A percentile compares a stretch with the other conserved stretches of the same genome.
phyloP scores from a whole-genome alignment of 2,329 filamentous ascomycete genomes.

The Niveomyces coronatus region DNA sequence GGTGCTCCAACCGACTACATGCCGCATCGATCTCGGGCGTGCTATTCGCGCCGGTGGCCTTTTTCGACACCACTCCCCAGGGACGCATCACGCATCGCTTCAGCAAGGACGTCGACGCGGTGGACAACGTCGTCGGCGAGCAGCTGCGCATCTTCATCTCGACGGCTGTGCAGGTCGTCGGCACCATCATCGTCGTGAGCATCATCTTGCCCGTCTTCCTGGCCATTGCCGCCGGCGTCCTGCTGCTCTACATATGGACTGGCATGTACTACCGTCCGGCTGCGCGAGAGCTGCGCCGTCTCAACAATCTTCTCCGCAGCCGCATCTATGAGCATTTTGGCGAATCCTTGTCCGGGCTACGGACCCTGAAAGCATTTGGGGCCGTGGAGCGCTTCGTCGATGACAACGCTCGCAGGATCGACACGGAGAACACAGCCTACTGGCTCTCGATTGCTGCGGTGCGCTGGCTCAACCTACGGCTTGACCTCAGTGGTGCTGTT shows the following conservation, averaged over 20 bases:
- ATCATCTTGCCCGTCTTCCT: slow-evolving; percentile 85
- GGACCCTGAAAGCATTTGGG: slow-evolving; percentile 92
- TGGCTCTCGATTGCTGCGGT: too few relatives aligned
- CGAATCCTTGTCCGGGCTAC: slow-evolving; percentile 88
- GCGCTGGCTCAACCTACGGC: too few relatives aligned
- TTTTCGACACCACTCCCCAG: slow-evolving; percentile 92
- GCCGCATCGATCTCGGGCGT: slow-evolving; percentile 66
- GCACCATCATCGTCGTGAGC: slow-evolving; percentile 81
- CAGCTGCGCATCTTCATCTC: slow-evolving; percentile 69
- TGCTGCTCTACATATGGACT: slow-evolving; percentile 68
- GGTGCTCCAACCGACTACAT: too few relatives aligned
- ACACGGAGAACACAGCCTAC: slow-evolving; percentile 83
- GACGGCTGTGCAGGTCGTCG: slow-evolving; percentile 58
- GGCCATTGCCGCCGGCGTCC: slow-evolving; percentile 78
- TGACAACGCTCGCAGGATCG: slow-evolving; percentile 81
- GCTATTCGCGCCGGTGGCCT: slow-evolving; percentile 86
- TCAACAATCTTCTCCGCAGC: slow-evolving; percentile 90
- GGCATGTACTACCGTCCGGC: slow-evolving; percentile 82
- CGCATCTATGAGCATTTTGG: slow-evolving; percentile 97
- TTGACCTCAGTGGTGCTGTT: too few relatives aligned
- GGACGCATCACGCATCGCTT: slow-evolving; percentile 98
- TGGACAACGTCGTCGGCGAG: slow-evolving; percentile 93
- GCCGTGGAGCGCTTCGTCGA: slow-evolving; percentile 88
- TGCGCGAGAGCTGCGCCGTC: slow-evolving; percentile 87
- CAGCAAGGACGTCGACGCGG: slow-evolving; percentile 89